Base-by-base conservation (phyloP, 345 rosid genomes). In the Ailanthus altissimus region DNA sequence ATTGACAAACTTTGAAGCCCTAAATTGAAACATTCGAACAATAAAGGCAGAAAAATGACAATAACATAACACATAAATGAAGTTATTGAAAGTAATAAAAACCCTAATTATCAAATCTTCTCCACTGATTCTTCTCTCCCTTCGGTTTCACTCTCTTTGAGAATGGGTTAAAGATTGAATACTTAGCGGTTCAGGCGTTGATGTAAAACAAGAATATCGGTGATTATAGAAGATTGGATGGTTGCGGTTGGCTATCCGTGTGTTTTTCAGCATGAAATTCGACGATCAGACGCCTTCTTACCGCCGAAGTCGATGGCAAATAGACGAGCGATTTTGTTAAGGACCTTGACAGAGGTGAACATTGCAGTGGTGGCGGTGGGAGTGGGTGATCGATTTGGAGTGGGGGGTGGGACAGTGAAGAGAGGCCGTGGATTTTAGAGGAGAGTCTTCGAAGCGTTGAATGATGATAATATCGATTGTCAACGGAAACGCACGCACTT, bases 251-350 rank as follows among this genome's bases (percentile, higher is more conserved):
- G 74, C 75, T 78, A 82, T 84, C 81, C 85, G 38, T 92, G 92
- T 92, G 94, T 92, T 86, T 79, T 79, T 82, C 51, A 14, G 56
- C 10, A 12, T 18, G 16, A 16, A 21, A 90, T 89, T 80, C n/a
- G 49, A 88, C 90, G n/a, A n/a, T n/a, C n/a, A n/a, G n/a, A n/a
- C n/a, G n/a, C n/a, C n/a, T n/a, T n/a, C n/a, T n/a, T n/a, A n/a
- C n/a, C n/a, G n/a, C n/a, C n/a, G n/a, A n/a, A n/a, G n/a, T n/a
- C n/a, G n/a, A n/a, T n/a, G n/a, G n/a, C n/a, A n/a, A n/a, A n/a
- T n/a, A n/a, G n/a, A n/a, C n/a, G n/a, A n/a, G n/a, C n/a, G n/a
- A n/a, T n/a, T n/a, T n/a, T n/a, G n/a, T n/a, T n/a, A n/a, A n/a
- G n/a, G n/a, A n/a, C n/a, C n/a, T n/a, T n/a, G n/a, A n/a, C n/a